Evolutionary conservation across 2,329 filamentous ascomycete genomes (phyloP).

Genomic region (Exserohilum turcica): DNA sequence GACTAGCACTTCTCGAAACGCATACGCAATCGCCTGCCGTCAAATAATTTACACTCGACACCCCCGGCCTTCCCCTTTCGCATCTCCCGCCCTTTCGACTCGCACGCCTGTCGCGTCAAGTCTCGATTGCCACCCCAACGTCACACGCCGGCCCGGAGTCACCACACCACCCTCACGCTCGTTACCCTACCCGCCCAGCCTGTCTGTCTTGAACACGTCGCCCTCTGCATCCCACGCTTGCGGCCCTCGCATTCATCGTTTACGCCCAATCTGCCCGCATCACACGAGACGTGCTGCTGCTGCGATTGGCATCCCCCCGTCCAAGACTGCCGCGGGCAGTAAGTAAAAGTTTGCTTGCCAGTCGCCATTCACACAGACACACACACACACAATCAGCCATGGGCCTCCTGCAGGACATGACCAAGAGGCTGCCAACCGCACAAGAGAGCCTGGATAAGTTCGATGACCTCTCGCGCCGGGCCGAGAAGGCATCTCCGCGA

Average conservation of each 20-base stretch:
- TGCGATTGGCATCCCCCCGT: conserved; percentile 20
- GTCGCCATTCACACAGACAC: conserved; percentile 14
- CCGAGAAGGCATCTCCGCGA: conserved; percentile 54
- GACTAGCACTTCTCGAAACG: conserved; percentile 23
- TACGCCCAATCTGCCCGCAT: background rate
- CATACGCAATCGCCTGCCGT: conserved; percentile 30
- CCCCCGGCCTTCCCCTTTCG: conserved; percentile 14
- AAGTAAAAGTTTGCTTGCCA: conserved; percentile 12
- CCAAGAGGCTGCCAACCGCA: conserved; percentile 53
- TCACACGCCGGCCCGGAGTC: conserved; percentile 16
- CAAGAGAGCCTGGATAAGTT: conserved; percentile 50
- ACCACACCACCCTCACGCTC: conserved; percentile 23
- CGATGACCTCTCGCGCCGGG: conserved; percentile 50
- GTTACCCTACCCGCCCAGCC: conserved; percentile 25
- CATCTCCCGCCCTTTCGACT: background rate
- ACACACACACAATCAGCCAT: conserved; percentile 14
- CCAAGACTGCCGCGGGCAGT: conserved; percentile 22
- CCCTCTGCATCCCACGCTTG: conserved; percentile 9
- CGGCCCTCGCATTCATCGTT: conserved; percentile 2
- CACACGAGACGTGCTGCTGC: conserved; percentile 1
- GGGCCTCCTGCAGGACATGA: conserved; percentile 42
- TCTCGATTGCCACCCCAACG: conserved; percentile 8
- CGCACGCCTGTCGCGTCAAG: conserved; percentile 5
- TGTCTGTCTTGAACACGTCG: conserved; percentile 23
- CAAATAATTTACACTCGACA: conserved; percentile 13